Base-by-base conservation (phyloP, 305 asterid species). In the Solanum hybrid region DNA sequence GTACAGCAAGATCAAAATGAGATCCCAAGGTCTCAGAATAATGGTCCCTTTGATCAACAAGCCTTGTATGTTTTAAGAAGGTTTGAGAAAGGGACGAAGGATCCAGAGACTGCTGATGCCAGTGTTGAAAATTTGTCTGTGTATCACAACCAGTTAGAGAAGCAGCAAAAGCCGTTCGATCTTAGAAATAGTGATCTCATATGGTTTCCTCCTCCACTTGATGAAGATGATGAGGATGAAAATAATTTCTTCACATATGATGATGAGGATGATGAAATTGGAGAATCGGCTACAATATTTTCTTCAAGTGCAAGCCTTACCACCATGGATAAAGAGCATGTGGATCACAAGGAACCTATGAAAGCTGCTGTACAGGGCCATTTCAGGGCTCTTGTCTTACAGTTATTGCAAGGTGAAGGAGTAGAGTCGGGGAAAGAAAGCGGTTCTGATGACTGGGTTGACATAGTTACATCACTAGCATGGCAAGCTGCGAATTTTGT, bases 361-460 rank as follows among this genome's bases (percentile, higher is more conserved):
- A 90, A 89, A 92, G 93, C 90, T 90, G 94, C 86, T 72, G 94
- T 97, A 11, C 93, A 94, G 91, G 99, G 97, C 72, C 98, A 98
- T 92, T 98, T 98, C 90, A 94, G 96, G 92, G 97, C 97, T 90
- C 99, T 98, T n/a, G 99, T 98, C 26, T 95, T 93, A 9, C 99
- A 97, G 94, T 93, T 98, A 88, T 90, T 98, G 94, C 95, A 91
- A 89, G 96, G 92, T 34, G 95, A 97, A 90, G 96, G 98, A 82
- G 88, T 97, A 75, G 79, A 87, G 77, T 64, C 66, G 6, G 91
- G 86, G 24, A 88, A 91, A 92, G 96, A 94, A 85, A 88, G 93
- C 35, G 31, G 87, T 86, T 89, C 90, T 36, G 96, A 92, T 88
- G 93, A 94, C 31, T 98, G 99, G 99, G 92, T 96, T 56, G 96